Evolutionary conservation across 306 rosid genomes (phyloP), one percentile per base, ranked within the genome.

Genomic region (Citrullus mucosospermus): DNA sequence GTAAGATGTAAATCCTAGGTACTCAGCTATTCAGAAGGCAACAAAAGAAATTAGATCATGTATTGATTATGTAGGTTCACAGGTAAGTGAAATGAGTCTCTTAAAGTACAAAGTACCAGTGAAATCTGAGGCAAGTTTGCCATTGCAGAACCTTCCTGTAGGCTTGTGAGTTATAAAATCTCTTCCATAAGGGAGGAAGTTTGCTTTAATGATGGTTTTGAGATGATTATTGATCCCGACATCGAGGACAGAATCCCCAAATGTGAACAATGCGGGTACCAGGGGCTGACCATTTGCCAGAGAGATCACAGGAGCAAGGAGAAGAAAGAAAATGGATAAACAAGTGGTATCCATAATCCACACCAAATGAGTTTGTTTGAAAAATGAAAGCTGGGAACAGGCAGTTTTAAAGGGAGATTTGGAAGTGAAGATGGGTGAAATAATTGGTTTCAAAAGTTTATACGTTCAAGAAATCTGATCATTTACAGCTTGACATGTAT

Each of bases 161-260:
- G 96, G 84, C 1, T 0, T 17, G 74, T 89, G 88, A 68, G 81
- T 79, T 8, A 16, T 38, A 60, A 91, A 91, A 80, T 91, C 96
- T 81, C 96, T 87, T 78, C 96, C 96, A 78, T 91, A 91, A 44
- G 94, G 96, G 72, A 76, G 88, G 54, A 89, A 89, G 62, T 93
- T 79, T 34, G 98, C 84, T 81, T 88, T 88, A 8, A 87, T 6
- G 25, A 88, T 0, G 39, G 93, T 89, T 6, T 36, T 0, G 38
- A 80, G 58, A 6, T 85, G 1, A 73, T 91, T 91, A 32, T 93
- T 93, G 20, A 91, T 93, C 1, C 98, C 98, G 9, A 81, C 94
- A 84, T 91, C 94, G 48, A 86, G 83, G 14, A 82, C 77, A 2
- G 94, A 93, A 78, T 93, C 94, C 59, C 94, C 98, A 80, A 93